A percentile compares a stretch with the other conserved stretches of the same genome.
These are phyloP conservation scores for Anacardium occidentale DNA, from an alignment of 345 rosid species.

Conservation along the genomic window DNA sequence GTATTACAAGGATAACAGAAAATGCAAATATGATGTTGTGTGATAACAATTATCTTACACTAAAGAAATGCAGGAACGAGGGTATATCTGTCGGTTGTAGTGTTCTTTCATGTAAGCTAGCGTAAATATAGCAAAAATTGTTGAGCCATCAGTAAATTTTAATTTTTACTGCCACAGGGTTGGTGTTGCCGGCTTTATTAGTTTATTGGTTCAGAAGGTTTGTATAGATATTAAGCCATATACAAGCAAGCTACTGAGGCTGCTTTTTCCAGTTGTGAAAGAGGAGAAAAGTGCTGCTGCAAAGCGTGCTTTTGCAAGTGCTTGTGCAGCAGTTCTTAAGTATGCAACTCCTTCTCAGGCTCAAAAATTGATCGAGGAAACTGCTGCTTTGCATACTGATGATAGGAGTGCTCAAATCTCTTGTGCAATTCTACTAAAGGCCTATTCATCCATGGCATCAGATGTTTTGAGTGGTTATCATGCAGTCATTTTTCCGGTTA, in stretches of 20 bases:
- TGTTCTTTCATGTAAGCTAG: not conserved
- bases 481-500: slow-evolving; percentile 65
- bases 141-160: slow-evolving; percentile 4
- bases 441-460: slow-evolving; percentile 70
- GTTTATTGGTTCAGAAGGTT: slow-evolving; percentile 77
- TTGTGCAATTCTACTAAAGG: slow-evolving; percentile 79
- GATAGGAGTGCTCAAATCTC: slow-evolving; percentile 79
- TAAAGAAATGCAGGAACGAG: no score
- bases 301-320: slow-evolving; percentile 91
- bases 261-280: slow-evolving; percentile 73
- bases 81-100: no score
- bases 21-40: no score
- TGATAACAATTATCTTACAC: no score
- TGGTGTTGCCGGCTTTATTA: slow-evolving; percentile 88
- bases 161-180: slow-evolving; percentile 52
- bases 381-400: slow-evolving; percentile 71
- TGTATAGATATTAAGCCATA: slow-evolving; percentile 72
- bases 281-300: slow-evolving; percentile 79
- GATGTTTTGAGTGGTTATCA: slow-evolving; percentile 77
- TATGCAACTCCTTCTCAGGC: slow-evolving; percentile 66
- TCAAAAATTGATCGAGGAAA: slow-evolving; percentile 80
- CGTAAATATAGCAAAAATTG: not conserved
- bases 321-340: slow-evolving; percentile 80
- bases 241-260: slow-evolving; percentile 60
- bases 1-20: no score